phyloP scores from a whole-genome alignment of 495 filamentous ascomycete genomes.

The Lichina pygmaea region DNA sequence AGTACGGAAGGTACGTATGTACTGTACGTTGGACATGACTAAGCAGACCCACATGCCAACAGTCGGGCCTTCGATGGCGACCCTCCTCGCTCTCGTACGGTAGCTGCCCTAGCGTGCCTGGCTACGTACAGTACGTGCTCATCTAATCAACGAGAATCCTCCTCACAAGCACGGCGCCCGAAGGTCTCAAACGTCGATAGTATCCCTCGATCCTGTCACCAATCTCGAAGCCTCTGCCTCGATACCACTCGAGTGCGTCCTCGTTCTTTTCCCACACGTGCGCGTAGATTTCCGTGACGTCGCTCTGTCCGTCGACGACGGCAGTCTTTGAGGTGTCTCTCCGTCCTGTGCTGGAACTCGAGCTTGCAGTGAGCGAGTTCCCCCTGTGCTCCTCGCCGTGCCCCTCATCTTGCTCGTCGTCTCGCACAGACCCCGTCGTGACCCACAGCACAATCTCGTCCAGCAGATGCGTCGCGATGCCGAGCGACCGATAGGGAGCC shows the following conservation, averaged over 20 bases:
- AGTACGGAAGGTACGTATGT: too few species aligned
- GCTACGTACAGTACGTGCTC: too few species aligned
- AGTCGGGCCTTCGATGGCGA: too few species aligned
- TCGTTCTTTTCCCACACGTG: slow-evolving; percentile 89
- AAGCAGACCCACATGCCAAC: too few species aligned
- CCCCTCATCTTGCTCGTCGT: slow-evolving; percentile 6
- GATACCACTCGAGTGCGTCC: slow-evolving; percentile 72
- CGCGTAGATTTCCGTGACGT: slow-evolving; percentile 38
- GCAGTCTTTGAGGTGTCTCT: too few species aligned
- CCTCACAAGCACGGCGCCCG: slow-evolving; percentile 50
- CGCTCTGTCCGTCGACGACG: slow-evolving; percentile 13
- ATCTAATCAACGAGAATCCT: background rate
- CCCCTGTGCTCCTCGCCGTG: background rate
- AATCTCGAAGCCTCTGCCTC: slow-evolving; percentile 46
- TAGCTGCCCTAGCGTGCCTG: too few species aligned
- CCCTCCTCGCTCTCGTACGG: too few species aligned
- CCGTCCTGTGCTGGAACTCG: too few species aligned
- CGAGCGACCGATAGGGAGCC: slow-evolving; percentile 53
- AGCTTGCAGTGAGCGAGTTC: background rate
- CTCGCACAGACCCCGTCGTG: slow-evolving; percentile 9
- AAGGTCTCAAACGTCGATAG: slow-evolving; percentile 62
- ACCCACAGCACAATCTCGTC: slow-evolving; percentile 22
- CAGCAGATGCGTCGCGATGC: slow-evolving; percentile 53
- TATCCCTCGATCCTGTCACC: slow-evolving; percentile 39
- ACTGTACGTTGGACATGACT: too few species aligned